Conservation (phyloP, 805 yeast genomes). For the Candida ascalaphidarum region DNA sequence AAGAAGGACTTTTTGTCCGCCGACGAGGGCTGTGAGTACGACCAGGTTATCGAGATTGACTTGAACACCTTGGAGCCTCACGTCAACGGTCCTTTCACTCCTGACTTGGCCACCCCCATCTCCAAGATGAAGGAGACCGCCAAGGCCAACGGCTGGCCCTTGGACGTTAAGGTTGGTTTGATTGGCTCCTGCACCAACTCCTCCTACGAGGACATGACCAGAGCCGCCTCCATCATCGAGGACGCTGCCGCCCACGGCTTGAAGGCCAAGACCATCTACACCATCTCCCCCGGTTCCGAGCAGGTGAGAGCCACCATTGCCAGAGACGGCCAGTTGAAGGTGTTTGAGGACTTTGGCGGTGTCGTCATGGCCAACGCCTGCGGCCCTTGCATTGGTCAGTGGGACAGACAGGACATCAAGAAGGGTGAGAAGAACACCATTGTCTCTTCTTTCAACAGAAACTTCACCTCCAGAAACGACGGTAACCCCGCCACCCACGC, state of each 20-base stretch:
- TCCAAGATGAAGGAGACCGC: conserved; percentile 82
- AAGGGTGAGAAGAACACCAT: conserved; percentile 95
- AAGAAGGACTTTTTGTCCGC: conserved; percentile 62
- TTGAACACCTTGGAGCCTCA: conserved; percentile 87
- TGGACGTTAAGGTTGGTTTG: conserved; percentile 85
- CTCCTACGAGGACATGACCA: conserved; percentile 95
- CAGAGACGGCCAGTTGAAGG: conserved; percentile 86
- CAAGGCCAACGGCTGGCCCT: conserved; percentile 83
- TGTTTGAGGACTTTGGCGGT: conserved; percentile 89
- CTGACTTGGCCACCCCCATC: conserved; percentile 94
- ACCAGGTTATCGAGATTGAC: conserved; percentile 86
- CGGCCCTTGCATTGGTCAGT: conserved; percentile 99
- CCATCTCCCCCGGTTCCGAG: conserved; percentile 97
- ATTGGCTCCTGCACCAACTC: conserved; percentile 99
- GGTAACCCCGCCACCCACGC: conserved; percentile 98
- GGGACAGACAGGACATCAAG: conserved; percentile 92
- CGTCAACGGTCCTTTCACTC: conserved; percentile 97
- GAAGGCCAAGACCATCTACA: conserved; percentile 84
- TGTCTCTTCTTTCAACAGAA: conserved; percentile 96
- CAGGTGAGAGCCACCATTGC: conserved; percentile 97
- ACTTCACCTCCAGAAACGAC: conserved; percentile 96
- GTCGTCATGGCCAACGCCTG: conserved; percentile 94
- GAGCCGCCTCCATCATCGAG: conserved; percentile 86
- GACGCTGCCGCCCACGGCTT: conserved; percentile 90
- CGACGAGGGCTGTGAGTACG: conserved; percentile 90